Conservation (phyloP, 306 rosid species). For the Mucuna pruriens region DNA sequence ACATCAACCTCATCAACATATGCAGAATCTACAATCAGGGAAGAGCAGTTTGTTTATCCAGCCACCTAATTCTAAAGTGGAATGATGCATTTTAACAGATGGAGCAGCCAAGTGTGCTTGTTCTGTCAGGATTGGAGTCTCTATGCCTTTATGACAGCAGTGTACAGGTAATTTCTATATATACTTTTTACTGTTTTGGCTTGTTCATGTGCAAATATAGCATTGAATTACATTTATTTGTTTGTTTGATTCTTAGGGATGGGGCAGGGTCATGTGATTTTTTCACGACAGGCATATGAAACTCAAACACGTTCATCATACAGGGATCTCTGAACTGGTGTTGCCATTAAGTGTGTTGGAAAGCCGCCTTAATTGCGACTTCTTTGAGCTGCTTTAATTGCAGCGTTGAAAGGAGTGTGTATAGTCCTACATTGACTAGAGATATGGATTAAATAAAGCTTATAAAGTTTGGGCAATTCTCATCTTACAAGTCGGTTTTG, state of each 20-base stretch:
- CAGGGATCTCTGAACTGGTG: not conserved
- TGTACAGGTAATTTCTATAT: slow-evolving; percentile 68
- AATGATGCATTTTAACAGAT: slow-evolving; percentile 54
- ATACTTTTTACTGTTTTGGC: not conserved
- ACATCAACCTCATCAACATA: slow-evolving; percentile 61
- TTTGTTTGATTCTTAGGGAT: not conserved
- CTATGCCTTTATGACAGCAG: slow-evolving; percentile 59
- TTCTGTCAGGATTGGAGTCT: slow-evolving; percentile 51
- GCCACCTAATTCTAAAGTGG: slow-evolving; percentile 60
- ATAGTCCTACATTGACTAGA: too few relatives aligned
- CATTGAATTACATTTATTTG: not conserved
- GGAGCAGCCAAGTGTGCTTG: slow-evolving; percentile 46
- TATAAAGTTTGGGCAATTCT: too few relatives aligned
- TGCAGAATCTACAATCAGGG: slow-evolving; percentile 63
- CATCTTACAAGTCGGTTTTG: too few relatives aligned
- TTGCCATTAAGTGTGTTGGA: too few relatives aligned
- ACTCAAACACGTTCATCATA: not conserved
- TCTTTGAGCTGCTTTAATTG: too few relatives aligned
- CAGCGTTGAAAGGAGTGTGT: too few relatives aligned
- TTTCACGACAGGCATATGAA: not conserved
- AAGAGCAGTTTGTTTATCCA: slow-evolving; percentile 57
- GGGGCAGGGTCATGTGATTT: not conserved
- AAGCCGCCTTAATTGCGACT: too few relatives aligned
- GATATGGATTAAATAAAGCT: too few relatives aligned
- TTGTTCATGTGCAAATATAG: slow-evolving; percentile 5